Evolutionary conservation across 2,329 filamentous ascomycete genomes (phyloP).

Genomic region (Botrytis hyacinthi): DNA sequence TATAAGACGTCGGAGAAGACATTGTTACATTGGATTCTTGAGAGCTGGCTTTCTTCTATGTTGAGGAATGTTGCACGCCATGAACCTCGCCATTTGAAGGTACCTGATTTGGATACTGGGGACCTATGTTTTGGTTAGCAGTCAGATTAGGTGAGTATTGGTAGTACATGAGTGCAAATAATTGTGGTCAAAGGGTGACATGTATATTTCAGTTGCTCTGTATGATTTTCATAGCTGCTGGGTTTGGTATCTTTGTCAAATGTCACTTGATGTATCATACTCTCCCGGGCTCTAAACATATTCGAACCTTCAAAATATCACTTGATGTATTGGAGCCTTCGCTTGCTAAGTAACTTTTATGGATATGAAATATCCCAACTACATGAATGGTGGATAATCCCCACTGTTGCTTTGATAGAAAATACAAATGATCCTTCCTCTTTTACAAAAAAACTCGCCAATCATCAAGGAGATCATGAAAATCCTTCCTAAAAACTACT

Average conservation of each 20-base stretch:
- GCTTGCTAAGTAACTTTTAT: background rate
- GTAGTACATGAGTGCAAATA: background rate
- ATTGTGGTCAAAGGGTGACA: background rate
- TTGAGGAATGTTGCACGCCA: conserved; percentile 80
- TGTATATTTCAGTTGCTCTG: conserved; percentile 8
- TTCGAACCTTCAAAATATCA: background rate
- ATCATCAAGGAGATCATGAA: background rate
- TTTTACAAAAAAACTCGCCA: background rate
- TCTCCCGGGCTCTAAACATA: background rate
- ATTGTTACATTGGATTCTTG: conserved; percentile 66
- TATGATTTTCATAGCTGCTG: background rate
- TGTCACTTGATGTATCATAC: background rate
- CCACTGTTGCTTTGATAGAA: background rate
- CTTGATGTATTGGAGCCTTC: background rate
- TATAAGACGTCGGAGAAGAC: conserved; percentile 91
- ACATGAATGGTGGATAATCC: too few relatives aligned
- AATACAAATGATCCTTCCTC: background rate
- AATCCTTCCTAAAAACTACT: background rate
- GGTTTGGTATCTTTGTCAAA: background rate
- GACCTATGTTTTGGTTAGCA: conserved; percentile 32
- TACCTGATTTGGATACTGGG: conserved; percentile 33
- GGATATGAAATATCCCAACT: background rate
- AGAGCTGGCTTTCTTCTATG: conserved; percentile 50
- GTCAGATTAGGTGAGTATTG: background rate
- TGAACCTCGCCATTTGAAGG: conserved; percentile 67